Conservation (phyloP, 495 filamentous ascomycete genomes). For the Chaetomium fimeti region DNA sequence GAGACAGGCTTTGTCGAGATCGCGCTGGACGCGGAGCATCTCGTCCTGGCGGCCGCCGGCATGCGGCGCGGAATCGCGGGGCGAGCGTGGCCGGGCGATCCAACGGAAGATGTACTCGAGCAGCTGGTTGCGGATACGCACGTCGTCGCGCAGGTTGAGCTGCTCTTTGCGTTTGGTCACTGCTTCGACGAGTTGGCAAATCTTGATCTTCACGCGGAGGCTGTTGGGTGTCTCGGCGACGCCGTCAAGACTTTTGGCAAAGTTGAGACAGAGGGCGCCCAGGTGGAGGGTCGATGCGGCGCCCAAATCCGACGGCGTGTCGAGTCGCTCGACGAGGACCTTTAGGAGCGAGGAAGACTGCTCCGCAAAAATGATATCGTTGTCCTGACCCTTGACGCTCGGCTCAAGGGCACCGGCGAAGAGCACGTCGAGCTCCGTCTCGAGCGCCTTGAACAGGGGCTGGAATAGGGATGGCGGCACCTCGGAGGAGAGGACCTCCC, state of each 20-base stretch:
- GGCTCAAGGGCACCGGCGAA: constrained; percentile 53
- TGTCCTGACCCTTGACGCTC: constrained; percentile 53
- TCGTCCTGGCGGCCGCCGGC: constrained; percentile 47
- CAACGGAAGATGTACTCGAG: constrained; percentile 63
- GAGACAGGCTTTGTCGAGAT: constrained; percentile 62
- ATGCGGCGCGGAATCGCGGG: constrained; percentile 30
- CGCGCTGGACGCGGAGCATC: constrained; percentile 53
- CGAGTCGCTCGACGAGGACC: constrained; percentile 59
- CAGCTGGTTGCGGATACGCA: constrained; percentile 62
- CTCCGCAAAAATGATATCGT: constrained; percentile 61
- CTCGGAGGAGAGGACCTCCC: constrained; percentile 61
- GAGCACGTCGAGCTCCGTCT: constrained; percentile 58
- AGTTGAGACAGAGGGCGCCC: constrained; percentile 57
- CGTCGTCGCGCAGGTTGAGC: constrained; percentile 62
- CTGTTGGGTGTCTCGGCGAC: constrained; percentile 51
- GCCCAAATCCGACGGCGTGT: constrained; percentile 56
- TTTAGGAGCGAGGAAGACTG: constrained; percentile 61
- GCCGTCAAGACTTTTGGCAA: constrained; percentile 60
- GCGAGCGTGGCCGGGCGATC: constrained; percentile 57
- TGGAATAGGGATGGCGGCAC: constrained; percentile 58
- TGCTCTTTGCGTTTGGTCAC: constrained; percentile 65
- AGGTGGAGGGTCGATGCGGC: constrained; percentile 59
- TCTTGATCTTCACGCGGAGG: constrained; percentile 62
- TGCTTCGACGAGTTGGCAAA: constrained; percentile 62
- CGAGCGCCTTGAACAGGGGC: constrained; percentile 59